These are phyloP conservation scores for Arbutus unedo DNA, from an alignment of 148 eudicot genomes.

Conservation along the genomic window DNA sequence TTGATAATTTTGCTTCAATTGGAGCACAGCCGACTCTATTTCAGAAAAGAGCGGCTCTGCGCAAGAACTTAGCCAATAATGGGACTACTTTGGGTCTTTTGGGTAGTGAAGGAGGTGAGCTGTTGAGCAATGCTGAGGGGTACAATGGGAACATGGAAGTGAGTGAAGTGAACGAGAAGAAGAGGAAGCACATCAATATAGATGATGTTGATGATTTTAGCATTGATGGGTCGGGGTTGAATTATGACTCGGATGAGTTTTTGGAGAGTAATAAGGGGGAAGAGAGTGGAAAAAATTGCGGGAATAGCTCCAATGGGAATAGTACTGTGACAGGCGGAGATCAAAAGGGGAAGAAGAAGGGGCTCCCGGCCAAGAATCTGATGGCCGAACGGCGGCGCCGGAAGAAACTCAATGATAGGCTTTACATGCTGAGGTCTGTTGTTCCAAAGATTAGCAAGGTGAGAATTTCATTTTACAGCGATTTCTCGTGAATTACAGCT, in stretches of 20 bases:
- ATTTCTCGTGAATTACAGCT: constrained; percentile 34
- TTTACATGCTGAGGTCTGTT: constrained; percentile 83
- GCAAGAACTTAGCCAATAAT: constrained; percentile 49
- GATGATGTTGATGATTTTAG: constrained; percentile 58
- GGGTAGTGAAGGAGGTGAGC: constrained; percentile 16
- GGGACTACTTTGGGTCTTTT: constrained; percentile 31
- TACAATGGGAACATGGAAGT: constrained; percentile 20
- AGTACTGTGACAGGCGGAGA: constrained; percentile 50
- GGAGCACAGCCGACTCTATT: constrained; percentile 83
- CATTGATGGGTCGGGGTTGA: constrained; percentile 63
- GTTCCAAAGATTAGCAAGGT: constrained; percentile 99
- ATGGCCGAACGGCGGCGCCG: constrained; percentile 92
- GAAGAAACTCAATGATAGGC: constrained; percentile 94
- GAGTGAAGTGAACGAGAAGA: constrained; percentile 26
- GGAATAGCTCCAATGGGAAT: constrained; percentile 50
- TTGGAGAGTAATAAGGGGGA: constrained; percentile 39
- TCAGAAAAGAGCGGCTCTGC: constrained; percentile 85
- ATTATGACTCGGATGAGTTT: constrained; percentile 85
- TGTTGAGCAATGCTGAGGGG: constrained; percentile 22
- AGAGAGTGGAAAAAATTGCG: constrained; percentile 44
- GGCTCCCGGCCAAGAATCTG: constrained; percentile 84
- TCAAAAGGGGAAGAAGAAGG: constrained; percentile 80
- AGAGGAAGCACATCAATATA: constrained; percentile 39
- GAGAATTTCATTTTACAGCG: constrained; percentile 17
- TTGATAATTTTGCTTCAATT: constrained; percentile 57